Conservation (phyloP, 768 basidiomycete species). For the Pleurotus tuber-regium region DNA sequence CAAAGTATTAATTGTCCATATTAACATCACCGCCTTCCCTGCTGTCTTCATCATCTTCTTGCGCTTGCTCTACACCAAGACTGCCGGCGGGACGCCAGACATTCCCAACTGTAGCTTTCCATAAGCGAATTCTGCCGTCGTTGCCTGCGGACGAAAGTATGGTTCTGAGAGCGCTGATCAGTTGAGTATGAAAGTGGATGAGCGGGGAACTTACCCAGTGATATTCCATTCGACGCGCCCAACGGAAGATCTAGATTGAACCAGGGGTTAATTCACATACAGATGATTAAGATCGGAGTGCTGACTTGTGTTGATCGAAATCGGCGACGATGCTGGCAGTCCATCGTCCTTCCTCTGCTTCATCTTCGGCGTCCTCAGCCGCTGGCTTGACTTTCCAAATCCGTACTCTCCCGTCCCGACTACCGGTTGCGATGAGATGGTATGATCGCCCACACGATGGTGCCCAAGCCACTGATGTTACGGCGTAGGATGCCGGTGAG, state of each 20-base stretch:
- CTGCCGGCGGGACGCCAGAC: constrained; percentile 85
- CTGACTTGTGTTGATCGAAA: constrained; percentile 81
- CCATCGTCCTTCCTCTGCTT: constrained; percentile 63
- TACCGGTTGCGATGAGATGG: constrained; percentile 90
- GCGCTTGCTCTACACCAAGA: constrained; percentile 75
- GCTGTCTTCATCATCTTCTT: constrained; percentile 26
- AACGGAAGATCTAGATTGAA: constrained; percentile 56
- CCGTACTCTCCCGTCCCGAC: constrained; percentile 82
- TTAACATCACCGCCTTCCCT: constrained; percentile 36
- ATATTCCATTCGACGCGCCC: constrained; percentile 95
- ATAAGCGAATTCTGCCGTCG: constrained; percentile 77
- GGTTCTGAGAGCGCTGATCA: constrained; percentile 48
- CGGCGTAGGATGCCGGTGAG: constrained; percentile 49
- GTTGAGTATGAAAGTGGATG: not conserved
- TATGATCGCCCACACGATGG: constrained; percentile 92
- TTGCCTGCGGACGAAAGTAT: constrained; percentile 82
- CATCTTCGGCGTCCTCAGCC: constrained; percentile 37
- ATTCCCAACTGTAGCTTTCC: constrained; percentile 81
- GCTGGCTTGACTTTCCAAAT: constrained; percentile 84
- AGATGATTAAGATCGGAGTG: constrained; percentile 4
- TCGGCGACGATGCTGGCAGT: constrained; percentile 75
- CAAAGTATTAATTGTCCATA: constrained; percentile 28
- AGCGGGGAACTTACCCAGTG: constrained; percentile 52
- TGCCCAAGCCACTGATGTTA: constrained; percentile 90
- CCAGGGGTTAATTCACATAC: not conserved